phyloP scores from a whole-genome alignment of 345 rosid species.

The Eucalyptus cloeziana region DNA sequence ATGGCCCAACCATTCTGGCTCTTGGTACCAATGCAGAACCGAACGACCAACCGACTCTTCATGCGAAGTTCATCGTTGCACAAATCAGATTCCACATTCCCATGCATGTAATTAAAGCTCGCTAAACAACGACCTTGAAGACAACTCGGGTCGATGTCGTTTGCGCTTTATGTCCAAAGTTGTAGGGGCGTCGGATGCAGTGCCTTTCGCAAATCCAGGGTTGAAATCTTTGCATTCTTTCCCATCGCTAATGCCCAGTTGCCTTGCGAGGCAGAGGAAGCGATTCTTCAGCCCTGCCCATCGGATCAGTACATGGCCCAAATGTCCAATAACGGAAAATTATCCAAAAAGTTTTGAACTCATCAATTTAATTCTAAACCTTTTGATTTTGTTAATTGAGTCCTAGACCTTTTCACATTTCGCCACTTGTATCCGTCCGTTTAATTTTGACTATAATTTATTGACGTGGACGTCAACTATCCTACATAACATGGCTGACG shows the following conservation, averaged over 20 bases:
- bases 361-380: accelerated
- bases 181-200: neutral
- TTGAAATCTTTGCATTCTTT: neutral
- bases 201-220: neutral
- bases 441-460: too few relatives aligned
- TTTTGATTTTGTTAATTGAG: too few relatives aligned
- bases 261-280: neutral
- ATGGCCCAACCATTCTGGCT: neutral
- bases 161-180: neutral
- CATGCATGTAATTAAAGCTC: too few relatives aligned
- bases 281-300: neutral
- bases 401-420: too few relatives aligned
- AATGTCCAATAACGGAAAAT: neutral
- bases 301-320: neutral
- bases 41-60: neutral
- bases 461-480: accelerated
- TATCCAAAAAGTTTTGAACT: too few relatives aligned
- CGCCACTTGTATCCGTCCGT: accelerated
- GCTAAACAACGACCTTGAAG: neutral
- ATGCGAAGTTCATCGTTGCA: neutral
- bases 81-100: neutral
- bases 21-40: neutral
- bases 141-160: neutral
- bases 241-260: neutral
- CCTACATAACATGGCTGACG: accelerated